Evolutionary conservation across 1,139 yeast genomes (phyloP).

Genomic region (Yamadazyma triangularis): DNA sequence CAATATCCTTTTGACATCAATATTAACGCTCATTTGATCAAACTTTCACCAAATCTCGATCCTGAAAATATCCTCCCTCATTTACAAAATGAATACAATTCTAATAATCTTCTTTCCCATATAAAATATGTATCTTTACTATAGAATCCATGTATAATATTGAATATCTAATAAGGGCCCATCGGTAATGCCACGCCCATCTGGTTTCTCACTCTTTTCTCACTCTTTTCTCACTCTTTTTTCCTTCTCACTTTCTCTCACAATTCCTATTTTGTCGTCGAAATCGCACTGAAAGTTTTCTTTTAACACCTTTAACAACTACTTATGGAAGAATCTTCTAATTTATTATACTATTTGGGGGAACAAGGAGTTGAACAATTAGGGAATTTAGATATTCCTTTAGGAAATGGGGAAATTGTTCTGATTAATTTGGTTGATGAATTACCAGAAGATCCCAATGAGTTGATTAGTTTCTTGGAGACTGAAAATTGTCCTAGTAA

Average conservation of each 20-base stretch:
- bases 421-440: constrained; percentile 65
- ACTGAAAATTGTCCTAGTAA: constrained; percentile 73
- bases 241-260: too few species aligned
- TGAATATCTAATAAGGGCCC: too few species aligned
- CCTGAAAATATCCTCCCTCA: background rate
- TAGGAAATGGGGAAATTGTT: constrained; percentile 68
- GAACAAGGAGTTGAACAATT: constrained; percentile 26
- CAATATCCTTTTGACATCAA: background rate
- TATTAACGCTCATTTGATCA: constrained; percentile 1
- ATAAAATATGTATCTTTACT: background rate
- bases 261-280: too few species aligned
- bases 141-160: too few species aligned
- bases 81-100: background rate
- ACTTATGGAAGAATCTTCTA: constrained; percentile 29
- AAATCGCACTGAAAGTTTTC: too few species aligned
- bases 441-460: constrained; percentile 84
- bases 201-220: too few species aligned
- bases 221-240: too few species aligned
- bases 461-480: constrained; percentile 69
- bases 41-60: background rate
- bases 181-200: too few species aligned
- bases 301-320: too few species aligned
- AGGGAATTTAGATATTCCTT: constrained; percentile 57
- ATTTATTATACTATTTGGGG: constrained; percentile 37
- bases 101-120: background rate